Base-by-base conservation (phyloP, 2,329 filamentous ascomycete genomes). In the Anthostomella pinea region DNA sequence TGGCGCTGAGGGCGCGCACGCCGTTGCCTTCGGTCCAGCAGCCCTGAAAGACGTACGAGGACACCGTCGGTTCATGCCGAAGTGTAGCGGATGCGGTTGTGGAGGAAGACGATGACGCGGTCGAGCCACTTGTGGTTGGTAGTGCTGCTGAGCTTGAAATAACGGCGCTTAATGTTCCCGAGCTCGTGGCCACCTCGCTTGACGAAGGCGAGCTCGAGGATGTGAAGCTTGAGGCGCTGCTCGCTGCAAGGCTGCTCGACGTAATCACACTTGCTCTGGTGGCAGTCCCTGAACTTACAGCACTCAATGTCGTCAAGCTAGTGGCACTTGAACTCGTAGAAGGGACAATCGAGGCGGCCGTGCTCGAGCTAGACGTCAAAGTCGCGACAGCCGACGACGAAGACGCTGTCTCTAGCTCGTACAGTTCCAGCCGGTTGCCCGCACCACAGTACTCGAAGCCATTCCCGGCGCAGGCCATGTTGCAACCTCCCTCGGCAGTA, bases 21-120 rank as follows among this genome's bases (percentile, higher is more conserved):
- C 56, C 56, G 8, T 52, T 40, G 9, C 60, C 57, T 38, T 70
- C 65, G 3, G 57, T 60, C 57, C 63, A 68, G 55, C 67, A 71
- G 21, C 67, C 67, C 11, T 63, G 52, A 15, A 66, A 51, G 6
- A 51, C 51, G 45, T 61, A 67, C 20, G 49, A 45, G 5, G 49
- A 40, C 6, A 61, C 44, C 7, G 53, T 57, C 1, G 63, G 56
- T 29, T 53, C 54, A 24, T 63, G 51, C n/a, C 45, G 44, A 4
- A 48, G 45, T 3, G 49, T 43, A 2, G 47, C 33, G 18, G 44
- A 46, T 3, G 46, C 41, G 3, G 37, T 49, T 13, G 35, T 35
- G 5, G 33, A 39, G 21, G 20, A 41, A 14, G 33, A 48, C 5
- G 48, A 28, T 3, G 33, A 25, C 5, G 26, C 4, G 22, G 29